Base-by-base conservation (phyloP, 2,329 filamentous ascomycete species). In the Neurospora sp. region DNA sequence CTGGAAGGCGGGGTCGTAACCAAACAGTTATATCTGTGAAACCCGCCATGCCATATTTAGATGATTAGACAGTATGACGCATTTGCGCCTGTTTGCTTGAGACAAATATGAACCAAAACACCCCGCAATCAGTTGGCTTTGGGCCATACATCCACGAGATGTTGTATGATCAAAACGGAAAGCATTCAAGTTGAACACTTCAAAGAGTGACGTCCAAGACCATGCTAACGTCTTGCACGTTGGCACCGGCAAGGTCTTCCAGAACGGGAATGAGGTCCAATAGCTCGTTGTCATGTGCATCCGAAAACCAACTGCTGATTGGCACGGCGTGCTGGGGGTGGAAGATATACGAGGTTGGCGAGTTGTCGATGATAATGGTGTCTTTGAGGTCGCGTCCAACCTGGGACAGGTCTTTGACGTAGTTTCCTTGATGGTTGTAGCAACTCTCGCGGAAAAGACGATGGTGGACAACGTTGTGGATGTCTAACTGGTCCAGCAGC, bases 281-380 rank as follows among this genome's bases (percentile, higher is more conserved):
- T 72, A 99, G 87, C 85, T 99, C 96, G 82, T 99, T 99, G 83
- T 99, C 96, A 82, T 99, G 96, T 72, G 96, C 96, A 82, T 99
- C 96, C 74, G 94, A 97, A 83, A 99, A 99, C 96, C 96, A 99
- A 85, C 95, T 98, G 87, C 94, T 97, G 83, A 99, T 99, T 36
- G 96, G 96, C 67, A 99, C 95, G 72, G 96, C 96, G 80, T 99
- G 96, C 83, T 99, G 95, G 33, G 96, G 96, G 79, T 99, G 96
- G 87, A 99, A 99, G 77, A 99, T 98, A 84, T 99, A 99, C 12
- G 95, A 98, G 4, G 96, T 99, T 2, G 96, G 96, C 66, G 96
- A 98, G 82, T 99, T 99, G 84, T 99, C 96, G 78, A 99, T 99
- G 80, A 99, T 99, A 79, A 99, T 99, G 23, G 95, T 99, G 79